These are phyloP conservation scores for Persicaria maculosa DNA, from an alignment of 148 eudicot species.

Conservation along the genomic window DNA sequence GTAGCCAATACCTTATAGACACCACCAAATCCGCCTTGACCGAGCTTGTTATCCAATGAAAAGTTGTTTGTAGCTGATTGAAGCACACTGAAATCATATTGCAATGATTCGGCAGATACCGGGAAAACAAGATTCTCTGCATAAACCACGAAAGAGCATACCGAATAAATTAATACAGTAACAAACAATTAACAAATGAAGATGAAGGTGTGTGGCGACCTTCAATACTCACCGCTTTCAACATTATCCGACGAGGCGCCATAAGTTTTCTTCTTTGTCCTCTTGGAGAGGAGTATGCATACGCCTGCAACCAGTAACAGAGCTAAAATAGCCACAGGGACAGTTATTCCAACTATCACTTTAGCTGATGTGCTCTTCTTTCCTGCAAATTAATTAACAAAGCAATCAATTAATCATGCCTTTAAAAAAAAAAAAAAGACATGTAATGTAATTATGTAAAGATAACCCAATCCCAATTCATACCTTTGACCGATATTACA, in stretches of 20 bases:
- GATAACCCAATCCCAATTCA: too few species aligned
- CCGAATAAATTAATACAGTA: not conserved
- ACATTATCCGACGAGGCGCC: not conserved
- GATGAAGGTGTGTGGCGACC: not conserved
- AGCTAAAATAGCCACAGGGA: not conserved
- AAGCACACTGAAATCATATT: constrained; percentile 36
- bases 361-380: not conserved
- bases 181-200: not conserved
- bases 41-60: constrained; percentile 45
- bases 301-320: not conserved
- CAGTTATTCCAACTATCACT: not conserved
- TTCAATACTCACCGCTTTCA: not conserved
- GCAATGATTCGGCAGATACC: constrained; percentile 34
- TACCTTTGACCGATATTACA: not conserved
- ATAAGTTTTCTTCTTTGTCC: not conserved
- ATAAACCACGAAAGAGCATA: not conserved
- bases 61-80: constrained; percentile 40
- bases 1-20: constrained; percentile 39
- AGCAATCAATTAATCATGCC: too few species aligned
- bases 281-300: not conserved
- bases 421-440: too few species aligned
- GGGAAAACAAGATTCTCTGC: constrained; percentile 22
- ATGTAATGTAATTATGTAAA: too few species aligned
- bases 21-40: constrained; percentile 60
- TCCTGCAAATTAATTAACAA: not conserved